These are phyloP conservation scores for Sechiopsis laciniata DNA, from an alignment of 306 rosid species.

Conservation along the genomic window DNA sequence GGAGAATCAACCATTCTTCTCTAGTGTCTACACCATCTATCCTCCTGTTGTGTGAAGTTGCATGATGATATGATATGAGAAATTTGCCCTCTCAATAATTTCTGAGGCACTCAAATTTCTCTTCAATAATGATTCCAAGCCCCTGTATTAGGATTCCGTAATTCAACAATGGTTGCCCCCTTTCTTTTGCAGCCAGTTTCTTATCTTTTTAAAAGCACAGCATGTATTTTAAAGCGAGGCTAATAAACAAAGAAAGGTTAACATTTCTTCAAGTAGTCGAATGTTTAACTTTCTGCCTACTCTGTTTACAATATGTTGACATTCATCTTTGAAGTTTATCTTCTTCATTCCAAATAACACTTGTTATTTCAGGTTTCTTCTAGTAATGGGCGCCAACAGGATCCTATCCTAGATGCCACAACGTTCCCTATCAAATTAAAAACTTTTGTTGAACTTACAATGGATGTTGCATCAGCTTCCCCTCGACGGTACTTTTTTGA, in stretches of 20 bases:
- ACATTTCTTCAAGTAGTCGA: not conserved
- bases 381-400: slow-evolving; percentile 36
- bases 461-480: slow-evolving; percentile 91
- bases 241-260: not conserved
- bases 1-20: no score
- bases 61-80: no score
- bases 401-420: slow-evolving; percentile 18
- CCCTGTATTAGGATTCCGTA: no score
- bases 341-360: not conserved
- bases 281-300: not conserved
- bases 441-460: slow-evolving; percentile 62
- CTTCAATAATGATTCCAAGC: no score
- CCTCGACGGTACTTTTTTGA: slow-evolving; percentile 91
- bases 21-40: no score
- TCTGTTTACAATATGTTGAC: not conserved
- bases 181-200: not conserved
- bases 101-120: no score
- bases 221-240: not conserved
- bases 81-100: no score
- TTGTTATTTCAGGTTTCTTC: slow-evolving; percentile 54
- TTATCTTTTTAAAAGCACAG: not conserved
- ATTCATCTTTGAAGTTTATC: slow-evolving; percentile 1
- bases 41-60: no score
- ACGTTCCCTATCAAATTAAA: slow-evolving; percentile 49
- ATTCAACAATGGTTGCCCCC: no score